Evolutionary conservation across 345 rosid species (phyloP).

Genomic region (Populus ilicifolia): DNA sequence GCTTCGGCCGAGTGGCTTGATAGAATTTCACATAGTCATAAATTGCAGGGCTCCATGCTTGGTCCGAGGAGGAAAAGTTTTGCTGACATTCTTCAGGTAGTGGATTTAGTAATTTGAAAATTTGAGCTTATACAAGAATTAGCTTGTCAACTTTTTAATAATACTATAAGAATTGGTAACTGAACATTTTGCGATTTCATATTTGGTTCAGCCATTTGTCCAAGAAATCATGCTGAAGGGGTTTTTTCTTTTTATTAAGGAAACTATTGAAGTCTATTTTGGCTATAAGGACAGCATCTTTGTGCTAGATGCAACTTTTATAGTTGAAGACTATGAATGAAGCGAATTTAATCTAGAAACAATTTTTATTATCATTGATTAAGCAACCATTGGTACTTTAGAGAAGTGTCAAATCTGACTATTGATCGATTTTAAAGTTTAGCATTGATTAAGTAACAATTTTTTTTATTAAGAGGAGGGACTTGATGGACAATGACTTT

Average conservation of each 20-base stretch:
- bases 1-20: constrained; percentile 45
- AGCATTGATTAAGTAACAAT: background rate
- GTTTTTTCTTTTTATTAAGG: background rate
- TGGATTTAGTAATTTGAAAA: background rate
- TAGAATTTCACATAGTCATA: constrained; percentile 42
- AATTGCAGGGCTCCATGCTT: constrained; percentile 44
- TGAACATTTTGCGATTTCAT: background rate
- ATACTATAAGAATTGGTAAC: background rate
- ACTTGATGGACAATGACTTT: background rate
- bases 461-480: background rate
- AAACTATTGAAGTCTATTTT: background rate
- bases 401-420: background rate
- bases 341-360: background rate
- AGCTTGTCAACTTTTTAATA: background rate
- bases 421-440: background rate
- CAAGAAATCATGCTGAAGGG: background rate
- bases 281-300: background rate
- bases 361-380: background rate
- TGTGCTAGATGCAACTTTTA: background rate
- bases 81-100: constrained; percentile 93
- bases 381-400: background rate
- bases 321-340: background rate
- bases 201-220: background rate
- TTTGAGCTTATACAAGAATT: background rate
- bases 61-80: constrained; percentile 88